Evolutionary conservation across 768 basidiomycete species (phyloP).

Genomic region (Mycena rebaudengoi): DNA sequence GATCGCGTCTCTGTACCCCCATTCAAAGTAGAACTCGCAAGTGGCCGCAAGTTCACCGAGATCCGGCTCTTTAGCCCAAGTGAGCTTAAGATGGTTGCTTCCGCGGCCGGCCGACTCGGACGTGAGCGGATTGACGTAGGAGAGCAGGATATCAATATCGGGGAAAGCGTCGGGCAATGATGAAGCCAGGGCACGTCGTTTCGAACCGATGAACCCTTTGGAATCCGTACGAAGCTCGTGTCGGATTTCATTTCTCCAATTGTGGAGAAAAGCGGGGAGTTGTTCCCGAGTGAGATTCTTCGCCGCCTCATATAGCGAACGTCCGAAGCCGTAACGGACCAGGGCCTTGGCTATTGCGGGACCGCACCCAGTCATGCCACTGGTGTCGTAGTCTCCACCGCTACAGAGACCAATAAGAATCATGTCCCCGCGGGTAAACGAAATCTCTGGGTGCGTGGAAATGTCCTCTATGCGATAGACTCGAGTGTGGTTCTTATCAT

Average conservation of each 20-base stretch:
- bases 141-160: slow-evolving; percentile 73
- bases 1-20: slow-evolving; percentile 87
- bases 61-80: slow-evolving; percentile 69
- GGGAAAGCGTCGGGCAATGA: slow-evolving; percentile 76
- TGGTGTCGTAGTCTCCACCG: slow-evolving; percentile 91
- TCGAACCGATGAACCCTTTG: slow-evolving; percentile 67
- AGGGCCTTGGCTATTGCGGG: slow-evolving; percentile 77
- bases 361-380: slow-evolving; percentile 74
- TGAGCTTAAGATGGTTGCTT: slow-evolving; percentile 45
- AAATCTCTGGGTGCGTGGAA: slow-evolving; percentile 48
- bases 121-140: slow-evolving; percentile 82
- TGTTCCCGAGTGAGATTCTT: slow-evolving; percentile 51
- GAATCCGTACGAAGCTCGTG: slow-evolving; percentile 77
- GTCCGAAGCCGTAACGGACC: slow-evolving; percentile 83
- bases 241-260: slow-evolving; percentile 70
- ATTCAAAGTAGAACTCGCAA: slow-evolving; percentile 92
- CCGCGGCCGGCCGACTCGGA: slow-evolving; percentile 64
- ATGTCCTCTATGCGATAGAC: slow-evolving; percentile 54
- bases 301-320: slow-evolving; percentile 70
- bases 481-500: slow-evolving; percentile 75
- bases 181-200: slow-evolving; percentile 70
- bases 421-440: slow-evolving; percentile 73
- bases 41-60: slow-evolving; percentile 75
- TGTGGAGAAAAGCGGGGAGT: slow-evolving; percentile 61
- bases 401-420: slow-evolving; percentile 85